Base-by-base conservation (phyloP, 1,139 yeast species). In the Lodderomyces theae region DNA sequence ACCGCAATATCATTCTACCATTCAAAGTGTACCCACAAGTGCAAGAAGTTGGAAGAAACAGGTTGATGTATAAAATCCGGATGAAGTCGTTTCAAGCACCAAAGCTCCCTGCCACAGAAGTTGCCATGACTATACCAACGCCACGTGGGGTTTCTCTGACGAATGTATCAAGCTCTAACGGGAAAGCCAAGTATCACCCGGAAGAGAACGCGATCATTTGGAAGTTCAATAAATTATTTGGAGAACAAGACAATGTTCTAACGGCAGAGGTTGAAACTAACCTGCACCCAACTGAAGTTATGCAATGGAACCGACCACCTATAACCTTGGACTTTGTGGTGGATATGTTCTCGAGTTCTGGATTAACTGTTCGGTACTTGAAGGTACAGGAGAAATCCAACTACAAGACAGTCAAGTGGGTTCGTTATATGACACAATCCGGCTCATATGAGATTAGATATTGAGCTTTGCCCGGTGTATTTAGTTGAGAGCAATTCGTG, bases 381-480 rank as follows among this genome's bases (percentile, higher is more conserved):
- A 80, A 79, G 57, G 83, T 90, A 2, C 70, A 69, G 26, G 96
- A 87, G 54, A 77, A 72, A 52, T 52, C 76, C 8, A 80, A 79
- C 46, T 85, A 86, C 62, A 68, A 77, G 36, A 82, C 95, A 1
- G 80, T 87, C 16, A 90, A 90, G 57, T 89, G 95, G 95, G 94
- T 89, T 35, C 78, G 86, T 52, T 90, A 90, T 58, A 60, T 77
- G 15, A 76, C 90, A 1, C 77, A 73, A 47, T 81, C 90, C 0
- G 96, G 96, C 1, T 77, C 86, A 5, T 88, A 86, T 52, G 96
- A 88, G 48, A 73, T 87, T 38, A 30, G 21, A 32, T 15, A 24
- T 50, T 3, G 17, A 23, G 38, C 13, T 24, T 5, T 12, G 5
- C 28, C 11, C n/a, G 8, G n/a, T 6, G 28, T 11, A 11, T 8